Base-by-base conservation (phyloP, 1,139 yeast genomes). In the Sugiyamaella japonica region DNA sequence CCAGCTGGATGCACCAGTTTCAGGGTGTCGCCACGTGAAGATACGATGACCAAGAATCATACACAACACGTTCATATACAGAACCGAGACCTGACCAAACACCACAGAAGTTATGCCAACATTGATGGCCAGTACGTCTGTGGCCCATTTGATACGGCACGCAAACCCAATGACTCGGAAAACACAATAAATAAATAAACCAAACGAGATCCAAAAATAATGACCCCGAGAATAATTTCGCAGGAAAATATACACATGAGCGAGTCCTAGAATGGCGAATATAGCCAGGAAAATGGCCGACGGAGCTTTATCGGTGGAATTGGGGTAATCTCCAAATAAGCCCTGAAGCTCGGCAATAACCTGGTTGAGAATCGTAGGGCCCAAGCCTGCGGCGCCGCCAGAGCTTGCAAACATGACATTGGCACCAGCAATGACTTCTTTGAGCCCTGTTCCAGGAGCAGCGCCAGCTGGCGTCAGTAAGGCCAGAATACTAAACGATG, bases 21-120 rank as follows among this genome's bases (percentile, higher is more conserved):
- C 86, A 2, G 95, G 95, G 66, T 87, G 95, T 66, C 88, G 76
- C 89, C 93, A 85, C 7, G 91, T 85, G 71, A 86, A 86, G 45
- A 86, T 76, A 62, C 95, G 78, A 68, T 86, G 93, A 4, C 90
- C 90, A 58, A 87, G 73, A 44, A 85, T 79, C 69, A 86, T 77
- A 65, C 85, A 63, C 49, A 84, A 79, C 7, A 83, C 75, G 45
- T 63, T 64, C 41, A 67, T 52, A 48, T 56, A 23, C 83, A 85
- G 57, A 37, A 67, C 70, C 0, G 74, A 66, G 2, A 85, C 71
- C 58, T 84, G 77, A 47, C 80, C 69, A 56, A 86, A 78, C 31
- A 86, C 82, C 49, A 79, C 82, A 34, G 85, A 76, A 2, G 86
- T 76, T 50, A 87, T 75, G 20, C 90, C 95, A 25, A 73, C 63